Evolutionary conservation across 352 stramenopile genomes (phyloP), one percentile per base, ranked within the genome.

Genomic region (Pelagophyceae sp.): DNA sequence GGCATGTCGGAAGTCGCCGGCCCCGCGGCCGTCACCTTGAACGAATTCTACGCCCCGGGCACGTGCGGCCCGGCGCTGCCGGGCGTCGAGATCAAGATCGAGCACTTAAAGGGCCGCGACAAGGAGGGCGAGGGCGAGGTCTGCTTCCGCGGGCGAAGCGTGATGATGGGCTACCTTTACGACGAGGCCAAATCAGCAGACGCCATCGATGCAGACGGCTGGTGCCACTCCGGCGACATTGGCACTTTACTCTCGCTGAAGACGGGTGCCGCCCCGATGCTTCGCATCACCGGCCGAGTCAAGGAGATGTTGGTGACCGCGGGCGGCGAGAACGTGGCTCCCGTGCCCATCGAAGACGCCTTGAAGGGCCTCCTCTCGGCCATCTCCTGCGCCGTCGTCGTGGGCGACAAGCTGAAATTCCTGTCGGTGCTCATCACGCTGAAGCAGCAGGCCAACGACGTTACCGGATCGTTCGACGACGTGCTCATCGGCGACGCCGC

Each of bases 241-340:
- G 94, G 90, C 31, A 88, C 91, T 74, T 87, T 95, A 29, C 93
- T 96, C 76, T 54, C 45, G 45, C 11, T 23, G 45, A 85, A 90
- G 35, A 37, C 83, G 38, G 79, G 82, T 19, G 35, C 38, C 70
- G 33, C 40, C 19, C 74, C 69, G 25, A 85, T 88, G 70, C 69
- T 86, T 31, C 71, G 78, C 23, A 84, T 87, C 58, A 87, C 83
- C 20, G 83, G 83, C 50, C 76, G 83, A 40, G 72, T 84, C 63
- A 88, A 88, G 80, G 83, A 88, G 65, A 38, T 88, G 58, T 86
- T 88, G 40, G 85, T 91, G 78, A 97, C 93, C 54, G 93, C 94
- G n/a, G 94, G 94, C 80, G 94, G 94, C 38, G 94, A 98, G 81
- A 98, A 98, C 84, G 89, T 98, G 23, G 86, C 94, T 29, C 94